phyloP scores from a whole-genome alignment of 2,329 filamentous ascomycete species.

The Xylaria sp. region DNA sequence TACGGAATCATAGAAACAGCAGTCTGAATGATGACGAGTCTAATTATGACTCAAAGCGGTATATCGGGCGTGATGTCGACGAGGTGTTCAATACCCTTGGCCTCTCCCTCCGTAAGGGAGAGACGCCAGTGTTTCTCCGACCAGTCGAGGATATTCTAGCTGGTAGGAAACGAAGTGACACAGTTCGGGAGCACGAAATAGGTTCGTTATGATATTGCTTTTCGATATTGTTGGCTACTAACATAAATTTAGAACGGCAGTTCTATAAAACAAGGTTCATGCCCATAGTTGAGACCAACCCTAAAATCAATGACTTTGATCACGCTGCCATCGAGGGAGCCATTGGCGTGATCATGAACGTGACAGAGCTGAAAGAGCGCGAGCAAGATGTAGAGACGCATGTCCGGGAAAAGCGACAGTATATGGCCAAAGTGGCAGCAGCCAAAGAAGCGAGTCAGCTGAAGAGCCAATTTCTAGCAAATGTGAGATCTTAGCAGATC shows the following conservation, averaged over 20 bases:
- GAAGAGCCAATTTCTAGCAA: conserved; percentile 6
- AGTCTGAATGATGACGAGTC: background rate
- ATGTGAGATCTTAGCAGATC: background rate
- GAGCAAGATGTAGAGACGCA: background rate
- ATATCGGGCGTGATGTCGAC: background rate
- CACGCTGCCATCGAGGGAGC: background rate
- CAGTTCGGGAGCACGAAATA: conserved; percentile 7
- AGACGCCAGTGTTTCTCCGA: background rate
- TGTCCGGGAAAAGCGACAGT: background rate
- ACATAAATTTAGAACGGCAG: background rate
- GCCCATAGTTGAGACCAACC: background rate
- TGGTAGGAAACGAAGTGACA: conserved; percentile 6
- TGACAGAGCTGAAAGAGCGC: conserved; percentile 3
- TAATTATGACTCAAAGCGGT: background rate
- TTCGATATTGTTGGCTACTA: background rate
- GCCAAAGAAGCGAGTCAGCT: conserved; percentile 3
- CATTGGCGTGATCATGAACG: conserved; percentile 7
- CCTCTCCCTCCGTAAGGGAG: background rate
- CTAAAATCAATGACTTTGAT: background rate
- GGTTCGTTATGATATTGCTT: background rate
- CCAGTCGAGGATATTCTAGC: conserved; percentile 4
- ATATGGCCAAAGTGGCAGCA: background rate
- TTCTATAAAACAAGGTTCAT: conserved; percentile 5
- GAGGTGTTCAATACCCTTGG: background rate
- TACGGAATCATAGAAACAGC: background rate